Percentiles rank a stretch among this genome's conserved stretches.
phyloP scores from a whole-genome alignment of 768 basidiomycete species.

The Leccinellum luteum region DNA sequence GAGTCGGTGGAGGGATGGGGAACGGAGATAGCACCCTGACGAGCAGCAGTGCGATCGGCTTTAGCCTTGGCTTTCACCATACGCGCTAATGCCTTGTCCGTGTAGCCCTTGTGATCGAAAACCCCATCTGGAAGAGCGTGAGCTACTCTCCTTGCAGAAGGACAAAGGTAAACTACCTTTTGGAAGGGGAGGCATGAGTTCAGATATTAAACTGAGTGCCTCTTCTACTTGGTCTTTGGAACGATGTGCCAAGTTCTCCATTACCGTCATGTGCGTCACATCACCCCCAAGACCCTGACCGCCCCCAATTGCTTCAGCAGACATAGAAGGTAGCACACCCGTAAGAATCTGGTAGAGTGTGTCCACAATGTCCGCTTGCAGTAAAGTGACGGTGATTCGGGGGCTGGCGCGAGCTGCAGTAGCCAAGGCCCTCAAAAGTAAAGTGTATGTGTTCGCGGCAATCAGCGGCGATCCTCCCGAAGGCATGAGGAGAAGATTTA shows the following conservation, averaged over 20 bases:
- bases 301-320: conserved; percentile 48
- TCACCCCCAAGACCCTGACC: conserved; percentile 84
- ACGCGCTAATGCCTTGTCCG: conserved; percentile 77
- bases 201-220: conserved; percentile 81
- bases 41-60: conserved; percentile 71
- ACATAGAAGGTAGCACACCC: conserved; percentile 79
- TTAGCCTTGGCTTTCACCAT: conserved; percentile 83
- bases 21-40: conserved; percentile 43
- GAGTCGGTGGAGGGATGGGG: conserved; percentile 31
- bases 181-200: conserved; percentile 89
- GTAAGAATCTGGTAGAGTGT: conserved; percentile 95
- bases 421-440: conserved; percentile 81
- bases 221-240: conserved; percentile 98
- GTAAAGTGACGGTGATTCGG: conserved; percentile 77
- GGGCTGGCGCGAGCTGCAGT: conserved; percentile 87
- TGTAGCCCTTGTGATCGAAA: conserved; percentile 88
- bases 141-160: not conserved
- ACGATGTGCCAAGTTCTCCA: conserved; percentile 94
- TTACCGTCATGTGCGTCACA: conserved; percentile 93
- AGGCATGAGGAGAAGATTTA: conserved; percentile 82
- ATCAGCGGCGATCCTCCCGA: conserved; percentile 85
- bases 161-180: conserved; percentile 55
- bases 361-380: conserved; percentile 91
- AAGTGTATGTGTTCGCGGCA: conserved; percentile 83
- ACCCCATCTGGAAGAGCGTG: conserved; percentile 68